Base-by-base conservation (phyloP, 257 asterid species). In the Craterostigma plantagineum region DNA sequence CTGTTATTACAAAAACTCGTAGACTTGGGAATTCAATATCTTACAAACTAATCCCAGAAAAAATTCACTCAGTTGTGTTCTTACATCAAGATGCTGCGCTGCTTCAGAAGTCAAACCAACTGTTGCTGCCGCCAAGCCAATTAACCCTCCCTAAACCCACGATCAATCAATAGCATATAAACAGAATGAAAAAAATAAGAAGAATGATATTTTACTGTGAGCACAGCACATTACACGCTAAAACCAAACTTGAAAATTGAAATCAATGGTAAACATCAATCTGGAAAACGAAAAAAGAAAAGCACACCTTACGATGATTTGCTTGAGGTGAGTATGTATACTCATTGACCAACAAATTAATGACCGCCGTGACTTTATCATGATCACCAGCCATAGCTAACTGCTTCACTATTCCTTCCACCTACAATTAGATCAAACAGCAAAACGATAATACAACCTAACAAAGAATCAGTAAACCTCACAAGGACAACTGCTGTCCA, bases 71-170 rank as follows among this genome's bases (percentile, higher is more conserved):
- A 40, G 49, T 18, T 43, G 18, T 43, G 53, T 42, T 54, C 69
- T 65, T 59, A 86, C 97, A 71, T 86, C 97, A 46, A 87, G 95
- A 69, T 87, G 97, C 23, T 78, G 85, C 4, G 93, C 62, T 50
- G 97, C 95, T 63, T 87, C 92, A 8, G 92, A 63, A 55, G 90
- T 76, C 84, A 87, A 74, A 38, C 92, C 97, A 44, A 87, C 93
- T 16, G 97, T 87, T 11, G 86, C 97, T 15, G 97, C 97, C 8
- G 97, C 97, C 81, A 87, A 67, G 48, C 97, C 97, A 50, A 87
- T 87, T 73, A 87, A 66, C 47, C 97, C 97, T 55, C 97, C 97
- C 97, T 87, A 60, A 45, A 52, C 49, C 44, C 63, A 42, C 18
- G 42, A 47, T 0, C 7, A 36, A 23, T 23, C 30, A 23, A 23